Conservation (phyloP, 352 stramenopile genomes). For the Phytophthora palmivora region DNA sequence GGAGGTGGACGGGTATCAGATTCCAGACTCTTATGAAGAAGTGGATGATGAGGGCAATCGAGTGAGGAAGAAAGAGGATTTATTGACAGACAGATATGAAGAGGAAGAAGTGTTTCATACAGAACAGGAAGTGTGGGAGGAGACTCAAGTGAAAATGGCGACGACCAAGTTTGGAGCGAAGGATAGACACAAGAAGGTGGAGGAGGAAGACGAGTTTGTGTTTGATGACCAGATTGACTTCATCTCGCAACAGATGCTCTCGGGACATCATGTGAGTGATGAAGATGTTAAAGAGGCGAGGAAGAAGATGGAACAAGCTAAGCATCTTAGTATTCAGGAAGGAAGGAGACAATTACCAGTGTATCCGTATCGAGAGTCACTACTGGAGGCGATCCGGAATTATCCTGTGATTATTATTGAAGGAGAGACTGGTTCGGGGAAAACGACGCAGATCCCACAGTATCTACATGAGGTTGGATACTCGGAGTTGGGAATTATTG, state of each 20-base stretch:
- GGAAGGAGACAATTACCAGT: conserved; percentile 97
- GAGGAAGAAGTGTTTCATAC: conserved; percentile 93
- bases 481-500: conserved; percentile 96
- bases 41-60: conserved; percentile 89
- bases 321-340: conserved; percentile 96
- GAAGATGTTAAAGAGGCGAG: conserved; percentile 76
- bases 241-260: conserved; percentile 93
- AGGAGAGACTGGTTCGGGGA: conserved; percentile 95
- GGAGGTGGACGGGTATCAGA: conserved; percentile 90
- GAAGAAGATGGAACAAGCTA: conserved; percentile 76
- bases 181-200: conserved; percentile 59
- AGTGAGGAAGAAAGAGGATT: conserved; percentile 91
- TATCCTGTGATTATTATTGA: conserved; percentile 90
- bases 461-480: conserved; percentile 98
- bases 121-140: conserved; percentile 99
- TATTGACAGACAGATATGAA: conserved; percentile 96
- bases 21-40: conserved; percentile 97
- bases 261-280: conserved; percentile 85
- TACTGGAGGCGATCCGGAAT: conserved; percentile 97
- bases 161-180: conserved; percentile 66
- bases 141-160: conserved; percentile 95
- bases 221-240: conserved; percentile 99
- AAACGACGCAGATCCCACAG: conserved; percentile 99
- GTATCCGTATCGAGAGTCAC: conserved; percentile 97
- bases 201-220: conserved; percentile 96